Percentiles rank a stretch among this genome's conserved stretches.
Evolutionary conservation across 257 asterid species (phyloP).

Genomic region (Eustoma russellianum): DNA sequence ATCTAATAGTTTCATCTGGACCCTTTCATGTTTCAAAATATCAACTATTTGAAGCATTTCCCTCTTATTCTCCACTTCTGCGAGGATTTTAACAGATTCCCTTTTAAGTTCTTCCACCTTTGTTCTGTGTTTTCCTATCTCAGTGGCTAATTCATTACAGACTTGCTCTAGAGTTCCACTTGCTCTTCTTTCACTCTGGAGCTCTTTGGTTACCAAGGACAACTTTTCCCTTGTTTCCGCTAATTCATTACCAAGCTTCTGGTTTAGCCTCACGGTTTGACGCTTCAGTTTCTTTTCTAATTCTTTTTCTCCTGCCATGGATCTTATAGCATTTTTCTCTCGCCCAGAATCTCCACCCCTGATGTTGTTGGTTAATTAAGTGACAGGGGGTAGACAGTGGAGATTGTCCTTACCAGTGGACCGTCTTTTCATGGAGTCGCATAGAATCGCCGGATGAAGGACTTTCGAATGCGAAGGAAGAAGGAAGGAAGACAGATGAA

Average conservation of each 20-base stretch:
- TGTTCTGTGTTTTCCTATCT: conserved; percentile 77
- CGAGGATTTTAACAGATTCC: conserved; percentile 52
- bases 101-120: conserved; percentile 73
- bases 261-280: conserved; percentile 81
- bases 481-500: no score
- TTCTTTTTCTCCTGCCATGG: conserved; percentile 59
- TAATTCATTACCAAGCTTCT: conserved; percentile 79
- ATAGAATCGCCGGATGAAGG: no score
- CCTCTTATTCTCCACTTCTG: conserved; percentile 83
- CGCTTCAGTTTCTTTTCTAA: conserved; percentile 73
- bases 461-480: no score
- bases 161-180: conserved; percentile 73
- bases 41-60: conserved; percentile 96
- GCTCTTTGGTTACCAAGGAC: conserved; percentile 36
- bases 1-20: conserved; percentile 89
- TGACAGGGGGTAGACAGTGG: no score
- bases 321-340: conserved; percentile 52
- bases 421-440: no score
- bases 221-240: conserved; percentile 54
- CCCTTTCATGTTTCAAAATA: conserved; percentile 85
- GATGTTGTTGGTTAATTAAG: no score
- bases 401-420: no score
- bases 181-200: conserved; percentile 73
- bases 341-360: conserved; percentile 74
- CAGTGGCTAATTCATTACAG: conserved; percentile 78